These are phyloP conservation scores for Cucurbita argyrosperma DNA, from an alignment of 306 rosid species.

Conservation along the genomic window DNA sequence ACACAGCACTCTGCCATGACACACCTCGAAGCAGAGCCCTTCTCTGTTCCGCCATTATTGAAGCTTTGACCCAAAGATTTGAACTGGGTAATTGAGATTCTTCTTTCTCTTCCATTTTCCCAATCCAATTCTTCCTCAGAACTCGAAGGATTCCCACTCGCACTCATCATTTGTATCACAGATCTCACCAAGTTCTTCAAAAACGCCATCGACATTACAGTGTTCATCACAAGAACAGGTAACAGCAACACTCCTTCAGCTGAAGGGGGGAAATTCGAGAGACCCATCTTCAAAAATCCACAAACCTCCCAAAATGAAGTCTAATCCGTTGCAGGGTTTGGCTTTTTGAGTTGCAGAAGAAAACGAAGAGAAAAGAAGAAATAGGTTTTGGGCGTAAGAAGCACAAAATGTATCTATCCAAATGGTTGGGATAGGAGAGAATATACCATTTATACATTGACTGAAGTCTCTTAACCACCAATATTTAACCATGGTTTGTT, in stretches of 20 bases:
- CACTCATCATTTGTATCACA: slow-evolving; percentile 29
- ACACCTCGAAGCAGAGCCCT: not conserved
- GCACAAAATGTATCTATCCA: not conserved
- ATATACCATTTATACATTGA: not conserved
- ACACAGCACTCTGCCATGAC: slow-evolving; percentile 44
- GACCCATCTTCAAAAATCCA: slow-evolving; percentile 37
- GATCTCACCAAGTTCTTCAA: slow-evolving; percentile 57
- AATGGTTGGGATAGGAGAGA: not conserved
- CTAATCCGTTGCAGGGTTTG: not conserved
- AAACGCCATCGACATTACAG: slow-evolving; percentile 33
- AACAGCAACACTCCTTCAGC: slow-evolving; percentile 23
- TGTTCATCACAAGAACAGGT: slow-evolving; percentile 50
- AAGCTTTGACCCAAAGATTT: slow-evolving; percentile 23
- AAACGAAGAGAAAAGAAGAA: not conserved
- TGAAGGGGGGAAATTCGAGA: slow-evolving; percentile 40
- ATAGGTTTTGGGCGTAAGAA: not conserved
- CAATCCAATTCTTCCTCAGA: slow-evolving; percentile 21
- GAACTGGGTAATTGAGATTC: slow-evolving; percentile 38
- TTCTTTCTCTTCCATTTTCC: slow-evolving; percentile 21
- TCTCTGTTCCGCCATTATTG: not conserved
- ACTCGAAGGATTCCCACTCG: slow-evolving; percentile 1
- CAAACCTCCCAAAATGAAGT: not conserved
- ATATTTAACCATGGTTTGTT: slow-evolving; percentile 15
- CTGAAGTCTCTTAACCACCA: slow-evolving; percentile 6
- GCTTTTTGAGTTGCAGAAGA: not conserved